Conservation (phyloP, 345 rosid genomes). For the Populus davidiana region DNA sequence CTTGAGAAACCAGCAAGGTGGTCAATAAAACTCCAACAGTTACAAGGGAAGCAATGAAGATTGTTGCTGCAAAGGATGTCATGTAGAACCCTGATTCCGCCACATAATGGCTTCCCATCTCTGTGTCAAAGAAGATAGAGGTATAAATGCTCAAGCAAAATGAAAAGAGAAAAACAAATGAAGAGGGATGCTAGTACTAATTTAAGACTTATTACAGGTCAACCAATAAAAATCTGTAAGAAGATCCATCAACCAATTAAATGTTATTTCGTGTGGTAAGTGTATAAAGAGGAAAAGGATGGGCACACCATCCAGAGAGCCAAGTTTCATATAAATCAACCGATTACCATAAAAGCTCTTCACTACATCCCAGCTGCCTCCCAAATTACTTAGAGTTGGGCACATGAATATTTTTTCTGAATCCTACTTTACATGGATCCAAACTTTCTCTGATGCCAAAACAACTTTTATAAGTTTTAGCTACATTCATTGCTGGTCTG, state of each 20-base stretch:
- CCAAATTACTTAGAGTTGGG: too few species aligned
- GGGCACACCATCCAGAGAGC: background rate
- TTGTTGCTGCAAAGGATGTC: constrained; percentile 68
- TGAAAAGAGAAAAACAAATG: background rate
- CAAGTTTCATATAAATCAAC: background rate
- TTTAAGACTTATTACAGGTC: background rate
- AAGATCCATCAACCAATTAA: background rate
- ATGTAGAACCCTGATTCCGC: constrained; percentile 74
- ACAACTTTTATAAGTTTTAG: too few species aligned
- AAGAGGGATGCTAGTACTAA: background rate
- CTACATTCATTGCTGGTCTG: too few species aligned
- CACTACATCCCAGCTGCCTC: too few species aligned
- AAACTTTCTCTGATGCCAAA: too few species aligned
- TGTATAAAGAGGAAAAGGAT: background rate
- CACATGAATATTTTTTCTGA: too few species aligned
- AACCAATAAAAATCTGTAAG: background rate
- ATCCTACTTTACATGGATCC: too few species aligned
- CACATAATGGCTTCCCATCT: constrained; percentile 48
- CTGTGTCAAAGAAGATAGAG: constrained; percentile 30
- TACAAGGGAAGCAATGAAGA: constrained; percentile 58
- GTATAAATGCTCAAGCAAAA: constrained; percentile 5
- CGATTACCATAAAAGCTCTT: too few species aligned
- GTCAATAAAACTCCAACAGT: constrained; percentile 58
- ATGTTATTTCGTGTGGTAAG: background rate
- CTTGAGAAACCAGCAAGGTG: constrained; percentile 55